Evolutionary conservation across 225 moss, liverwort and hornwort genomes (phyloP).

Genomic region (Thuidium tamariscinum): DNA sequence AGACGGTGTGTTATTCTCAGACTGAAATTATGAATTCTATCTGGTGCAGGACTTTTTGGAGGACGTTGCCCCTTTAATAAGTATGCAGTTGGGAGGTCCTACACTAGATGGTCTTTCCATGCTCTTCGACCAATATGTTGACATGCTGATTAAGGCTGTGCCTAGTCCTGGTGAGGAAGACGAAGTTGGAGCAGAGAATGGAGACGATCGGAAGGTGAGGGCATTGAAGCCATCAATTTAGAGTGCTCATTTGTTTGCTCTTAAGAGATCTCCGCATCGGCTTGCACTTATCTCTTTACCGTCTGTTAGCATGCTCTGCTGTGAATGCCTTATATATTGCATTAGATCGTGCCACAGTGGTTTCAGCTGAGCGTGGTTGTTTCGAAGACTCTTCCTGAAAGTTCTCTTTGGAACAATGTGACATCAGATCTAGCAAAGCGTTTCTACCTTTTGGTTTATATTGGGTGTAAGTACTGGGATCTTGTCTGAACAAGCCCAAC

Average conservation of each 20-base stretch:
- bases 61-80: constrained; percentile 88
- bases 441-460: not conserved
- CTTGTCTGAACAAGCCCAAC: not conserved
- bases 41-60: constrained; percentile 86
- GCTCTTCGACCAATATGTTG: constrained; percentile 79
- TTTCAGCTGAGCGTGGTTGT: not conserved
- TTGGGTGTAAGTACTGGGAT: not conserved
- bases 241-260: not conserved
- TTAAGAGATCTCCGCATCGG: not conserved
- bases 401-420: not conserved
- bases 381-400: not conserved
- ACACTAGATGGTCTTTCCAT: constrained; percentile 76
- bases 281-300: not conserved
- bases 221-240: not conserved
- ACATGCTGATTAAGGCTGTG: constrained; percentile 80
- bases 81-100: constrained; percentile 84
- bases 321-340: not conserved
- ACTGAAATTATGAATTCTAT: not conserved
- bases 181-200: constrained; percentile 42
- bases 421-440: not conserved
- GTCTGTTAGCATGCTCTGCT: not conserved
- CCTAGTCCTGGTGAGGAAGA: constrained; percentile 76
- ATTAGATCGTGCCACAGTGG: not conserved
- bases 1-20: not conserved
- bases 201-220: constrained; percentile 45